Percentiles rank a stretch among this genome's conserved stretches.
These are phyloP conservation scores for Allantophomopsis lycopodina DNA, from an alignment of 2,329 filamentous ascomycete genomes.

Conservation along the genomic window DNA sequence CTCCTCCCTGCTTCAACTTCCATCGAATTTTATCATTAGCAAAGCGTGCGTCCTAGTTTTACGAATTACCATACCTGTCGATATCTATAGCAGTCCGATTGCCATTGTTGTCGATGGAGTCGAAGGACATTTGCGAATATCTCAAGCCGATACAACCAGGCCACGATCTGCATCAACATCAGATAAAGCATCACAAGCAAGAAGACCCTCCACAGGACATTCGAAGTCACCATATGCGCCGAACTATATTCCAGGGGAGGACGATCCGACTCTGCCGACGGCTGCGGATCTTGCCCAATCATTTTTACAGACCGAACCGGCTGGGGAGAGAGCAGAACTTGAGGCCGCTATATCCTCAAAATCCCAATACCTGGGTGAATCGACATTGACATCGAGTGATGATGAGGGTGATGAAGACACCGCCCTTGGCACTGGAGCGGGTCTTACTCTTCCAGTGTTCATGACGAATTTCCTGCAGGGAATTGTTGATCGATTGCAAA, in stretches of 20 bases:
- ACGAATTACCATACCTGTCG: constrained; percentile 72
- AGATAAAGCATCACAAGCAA: constrained; percentile 15
- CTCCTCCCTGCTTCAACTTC: constrained; percentile 59
- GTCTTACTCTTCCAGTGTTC: constrained; percentile 55
- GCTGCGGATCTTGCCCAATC: constrained; percentile 63
- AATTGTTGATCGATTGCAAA: constrained; percentile 55
- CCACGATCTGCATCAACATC: constrained; percentile 13
- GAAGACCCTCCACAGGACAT: constrained; percentile 2
- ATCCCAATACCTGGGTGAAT: constrained; percentile 46
- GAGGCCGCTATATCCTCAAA: constrained; percentile 55
- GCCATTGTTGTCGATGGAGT: constrained; percentile 71
- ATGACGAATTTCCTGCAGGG: constrained; percentile 61
- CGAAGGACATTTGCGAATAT: constrained; percentile 45
- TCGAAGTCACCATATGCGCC: constrained; percentile 9
- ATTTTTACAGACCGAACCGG: constrained; percentile 60
- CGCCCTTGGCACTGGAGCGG: constrained; percentile 53
- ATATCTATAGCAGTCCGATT: constrained; percentile 78
- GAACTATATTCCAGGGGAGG: constrained; percentile 4
- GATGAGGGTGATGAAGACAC: constrained; percentile 45
- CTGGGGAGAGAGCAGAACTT: constrained; percentile 49
- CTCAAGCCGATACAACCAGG: constrained; percentile 16
- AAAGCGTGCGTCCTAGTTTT: constrained; percentile 65
- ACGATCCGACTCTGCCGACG: constrained; percentile 41
- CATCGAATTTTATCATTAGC: constrained; percentile 54
- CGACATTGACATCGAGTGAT: constrained; percentile 39